Base-by-base conservation (phyloP, 1,284 basidiomycete genomes). In the Cystobasidiaceae sp. region DNA sequence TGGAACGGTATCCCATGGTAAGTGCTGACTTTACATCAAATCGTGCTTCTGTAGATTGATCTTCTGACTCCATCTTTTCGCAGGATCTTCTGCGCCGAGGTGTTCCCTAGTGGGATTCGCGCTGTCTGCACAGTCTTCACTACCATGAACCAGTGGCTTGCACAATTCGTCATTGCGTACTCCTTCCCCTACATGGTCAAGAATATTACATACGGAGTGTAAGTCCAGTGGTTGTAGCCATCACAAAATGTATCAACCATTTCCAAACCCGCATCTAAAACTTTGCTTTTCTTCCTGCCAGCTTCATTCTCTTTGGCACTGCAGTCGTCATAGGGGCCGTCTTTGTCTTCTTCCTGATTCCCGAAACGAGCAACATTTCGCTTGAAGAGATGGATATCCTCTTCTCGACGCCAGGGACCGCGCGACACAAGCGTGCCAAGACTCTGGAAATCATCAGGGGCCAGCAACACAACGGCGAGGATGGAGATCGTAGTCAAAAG, bases 341-440 rank as follows among this genome's bases (percentile, higher is more conserved):
- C 19, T 69, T 66, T 25, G 68, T 67, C n/a, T 68, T 30, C 39
- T 69, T 69, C 62, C 55, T 68, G 33, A 65, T 70, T n/a, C 64
- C 69, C 15, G 69, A 70, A 57, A 68, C 61, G 25, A 68, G 60
- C 23, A 60, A 61, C 2, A 52, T 69, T 37, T 21, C 59, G 7
- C 68, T 69, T n/a, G 57, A 59, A 33, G 57, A 48, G 34, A 48
- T 59, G 45, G 59, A 50, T 21, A 62, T 51, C 48, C 27, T 62
- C 15, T 62, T 62, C 49, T 41, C 39, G 9, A 27, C 44, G 5
- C 59, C 59, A 41, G 59, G 59, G 33, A 37, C 25, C 8, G 59
- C 59, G 23, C 50, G 48, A 4, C 25, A 8, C 4, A 62, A 62
- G 37, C 34, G 59, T 41, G 23, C 34, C 27, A 32, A 39, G 19